phyloP scores from a whole-genome alignment of 192 early-diverging fungal species.

The Coemansia sp. region DNA sequence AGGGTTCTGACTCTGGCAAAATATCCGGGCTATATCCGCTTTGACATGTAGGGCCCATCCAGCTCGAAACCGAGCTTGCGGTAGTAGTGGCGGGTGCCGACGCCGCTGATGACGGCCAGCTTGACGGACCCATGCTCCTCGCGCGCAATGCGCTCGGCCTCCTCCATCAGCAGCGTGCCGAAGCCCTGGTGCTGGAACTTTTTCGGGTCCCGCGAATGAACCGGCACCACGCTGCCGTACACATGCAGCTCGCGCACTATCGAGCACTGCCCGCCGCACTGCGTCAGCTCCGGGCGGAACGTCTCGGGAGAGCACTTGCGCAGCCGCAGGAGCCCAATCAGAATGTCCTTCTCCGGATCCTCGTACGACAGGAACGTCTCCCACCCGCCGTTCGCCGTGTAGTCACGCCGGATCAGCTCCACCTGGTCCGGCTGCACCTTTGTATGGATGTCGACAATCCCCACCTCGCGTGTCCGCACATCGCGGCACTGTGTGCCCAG shows the following conservation, averaged over 20 bases:
- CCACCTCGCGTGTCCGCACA: constrained; percentile 97
- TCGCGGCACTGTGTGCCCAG: constrained; percentile 95
- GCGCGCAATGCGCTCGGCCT: constrained; percentile 96
- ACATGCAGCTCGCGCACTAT: constrained; percentile 98
- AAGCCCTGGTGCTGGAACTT: constrained; percentile 99
- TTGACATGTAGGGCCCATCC: constrained; percentile 97
- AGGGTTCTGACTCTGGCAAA: too few species aligned
- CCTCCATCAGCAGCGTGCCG: constrained; percentile 98
- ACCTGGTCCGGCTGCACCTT: constrained; percentile 93
- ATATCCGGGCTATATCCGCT: constrained; percentile 58
- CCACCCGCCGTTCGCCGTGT: constrained; percentile 97
- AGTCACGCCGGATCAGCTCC: constrained; percentile 96
- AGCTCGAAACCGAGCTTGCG: constrained; percentile 93
- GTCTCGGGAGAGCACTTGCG: constrained; percentile 88
- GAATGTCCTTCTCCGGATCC: constrained; percentile 94
- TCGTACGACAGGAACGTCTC: constrained; percentile 99
- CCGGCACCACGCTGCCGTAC: constrained; percentile 94
- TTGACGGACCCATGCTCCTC: constrained; percentile 97
- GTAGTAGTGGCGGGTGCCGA: constrained; percentile 98
- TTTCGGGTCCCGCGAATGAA: constrained; percentile 93
- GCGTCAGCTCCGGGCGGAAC: constrained; percentile 90
- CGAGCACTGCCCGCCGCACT: constrained; percentile 69
- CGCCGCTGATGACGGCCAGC: constrained; percentile 94
- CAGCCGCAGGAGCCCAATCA: constrained; percentile 91
- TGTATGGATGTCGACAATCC: constrained; percentile 96